phyloP scores from a whole-genome alignment of 139 green algal genomes.

The Chlorella sp. region DNA sequence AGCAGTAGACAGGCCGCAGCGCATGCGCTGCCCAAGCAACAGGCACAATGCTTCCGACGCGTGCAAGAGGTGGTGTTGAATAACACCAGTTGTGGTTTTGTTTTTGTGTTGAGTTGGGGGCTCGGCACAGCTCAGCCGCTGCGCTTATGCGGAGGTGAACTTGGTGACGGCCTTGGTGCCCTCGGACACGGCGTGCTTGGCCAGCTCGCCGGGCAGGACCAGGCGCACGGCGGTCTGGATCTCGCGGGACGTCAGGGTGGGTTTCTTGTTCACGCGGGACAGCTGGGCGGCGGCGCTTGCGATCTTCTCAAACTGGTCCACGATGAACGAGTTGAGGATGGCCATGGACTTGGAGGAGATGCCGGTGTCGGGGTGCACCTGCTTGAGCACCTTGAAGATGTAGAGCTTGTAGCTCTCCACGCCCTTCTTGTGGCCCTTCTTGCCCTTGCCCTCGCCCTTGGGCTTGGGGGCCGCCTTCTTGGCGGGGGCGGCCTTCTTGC shows the following conservation, averaged over 20 bases:
- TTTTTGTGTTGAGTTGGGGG: too few relatives aligned
- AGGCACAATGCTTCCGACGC: too few relatives aligned
- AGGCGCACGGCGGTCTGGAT: constrained; percentile 91
- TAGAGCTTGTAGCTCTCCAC: constrained; percentile 49
- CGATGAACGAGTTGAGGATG: constrained; percentile 87
- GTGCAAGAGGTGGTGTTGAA: too few relatives aligned
- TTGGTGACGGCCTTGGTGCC: constrained; percentile 92
- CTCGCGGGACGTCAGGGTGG: constrained; percentile 87
- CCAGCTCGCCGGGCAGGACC: constrained; percentile 53
- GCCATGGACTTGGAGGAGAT: constrained; percentile 85
- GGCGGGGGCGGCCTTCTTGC: constrained; percentile 7
- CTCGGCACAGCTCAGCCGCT: too few relatives aligned
- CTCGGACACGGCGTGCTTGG: constrained; percentile 71
- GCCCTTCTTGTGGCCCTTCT: constrained; percentile 11
- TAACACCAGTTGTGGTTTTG: too few relatives aligned
- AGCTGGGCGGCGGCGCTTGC: constrained; percentile 80
- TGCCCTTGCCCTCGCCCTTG: constrained; percentile 37
- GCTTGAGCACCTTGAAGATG: constrained; percentile 70
- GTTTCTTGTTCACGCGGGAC: constrained; percentile 87
- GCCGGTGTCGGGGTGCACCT: constrained; percentile 88
- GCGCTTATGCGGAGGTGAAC: too few relatives aligned
- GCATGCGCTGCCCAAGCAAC: too few relatives aligned
- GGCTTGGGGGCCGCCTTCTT: constrained; percentile 58
- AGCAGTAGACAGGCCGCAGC: too few relatives aligned
- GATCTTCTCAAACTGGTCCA: constrained; percentile 88